Conservation (phyloP, 2,329 filamentous ascomycete species). For the Lasiodiplodia gonubiensis region DNA sequence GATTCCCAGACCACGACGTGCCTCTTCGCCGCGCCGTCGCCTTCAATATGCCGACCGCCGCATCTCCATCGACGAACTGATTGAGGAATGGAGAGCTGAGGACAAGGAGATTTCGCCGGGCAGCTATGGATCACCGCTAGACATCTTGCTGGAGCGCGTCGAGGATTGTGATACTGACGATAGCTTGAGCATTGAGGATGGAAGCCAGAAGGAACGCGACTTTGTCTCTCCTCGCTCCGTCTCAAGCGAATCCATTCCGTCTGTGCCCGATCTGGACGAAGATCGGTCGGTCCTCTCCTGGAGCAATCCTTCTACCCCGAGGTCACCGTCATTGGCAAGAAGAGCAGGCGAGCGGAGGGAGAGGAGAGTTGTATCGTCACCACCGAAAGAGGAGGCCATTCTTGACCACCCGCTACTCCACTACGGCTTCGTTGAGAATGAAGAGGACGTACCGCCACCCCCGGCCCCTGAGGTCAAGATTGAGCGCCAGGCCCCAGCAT, state of each 20-base stretch:
- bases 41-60: conserved; percentile 46
- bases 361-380: conserved; percentile 54
- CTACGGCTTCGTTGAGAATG: conserved; percentile 38
- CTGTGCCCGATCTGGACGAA: conserved; percentile 56
- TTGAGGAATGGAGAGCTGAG: conserved; percentile 61
- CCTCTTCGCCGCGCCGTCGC: conserved; percentile 45
- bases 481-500: conserved; percentile 32
- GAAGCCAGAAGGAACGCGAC: conserved; percentile 47
- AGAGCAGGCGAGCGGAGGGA: conserved; percentile 48
- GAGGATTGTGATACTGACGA: conserved; percentile 52
- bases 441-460: conserved; percentile 42
- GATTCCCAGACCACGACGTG: conserved; percentile 57
- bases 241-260: conserved; percentile 65
- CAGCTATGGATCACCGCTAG: conserved; percentile 55
- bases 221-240: conserved; percentile 55
- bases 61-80: conserved; percentile 63
- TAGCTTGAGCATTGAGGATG: conserved; percentile 45
- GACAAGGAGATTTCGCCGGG: conserved; percentile 46
- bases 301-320: conserved; percentile 42
- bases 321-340: conserved; percentile 36
- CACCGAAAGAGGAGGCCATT: conserved; percentile 59
- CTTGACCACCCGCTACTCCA: conserved; percentile 63
- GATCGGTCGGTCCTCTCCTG: conserved; percentile 55
- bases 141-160: conserved; percentile 61
- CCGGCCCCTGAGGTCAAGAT: conserved; percentile 36